Conservation (phyloP, 106 monocot species). For the Acorus calamus region DNA sequence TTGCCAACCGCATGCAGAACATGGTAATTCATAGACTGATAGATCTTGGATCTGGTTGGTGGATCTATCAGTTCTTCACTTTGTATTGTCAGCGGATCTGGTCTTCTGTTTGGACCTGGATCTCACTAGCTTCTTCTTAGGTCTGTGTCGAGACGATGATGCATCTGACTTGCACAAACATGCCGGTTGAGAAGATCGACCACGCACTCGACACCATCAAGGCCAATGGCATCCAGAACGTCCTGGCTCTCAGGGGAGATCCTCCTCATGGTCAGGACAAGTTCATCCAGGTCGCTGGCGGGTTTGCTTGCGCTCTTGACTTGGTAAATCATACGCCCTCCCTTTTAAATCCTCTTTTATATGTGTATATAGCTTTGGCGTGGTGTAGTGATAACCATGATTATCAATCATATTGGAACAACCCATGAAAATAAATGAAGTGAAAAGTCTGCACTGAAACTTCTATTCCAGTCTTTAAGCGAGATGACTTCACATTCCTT, state of each 20-base stretch:
- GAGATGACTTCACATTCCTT: no score
- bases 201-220: conserved; percentile 25
- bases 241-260: conserved; percentile 55
- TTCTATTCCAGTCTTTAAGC: no score
- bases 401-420: no score
- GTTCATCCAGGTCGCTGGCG: conserved; percentile 6
- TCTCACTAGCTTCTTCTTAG: not conserved
- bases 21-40: not conserved
- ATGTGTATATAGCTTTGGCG: no score
- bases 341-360: not conserved
- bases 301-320: conserved; percentile 29
- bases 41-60: no score
- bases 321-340: conserved; percentile 4
- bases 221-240: conserved; percentile 28
- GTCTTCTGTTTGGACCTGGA: no score
- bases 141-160: conserved; percentile 55
- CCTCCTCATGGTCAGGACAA: conserved; percentile 18
- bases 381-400: not conserved
- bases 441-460: no score
- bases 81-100: no score
- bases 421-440: no score
- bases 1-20: conserved; percentile 41
- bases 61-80: no score
- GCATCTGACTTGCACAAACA: conserved; percentile 47
- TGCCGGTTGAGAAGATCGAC: conserved; percentile 33